Evolutionary conservation across 805 yeast genomes (phyloP).

Genomic region (Pichia nakasei): DNA sequence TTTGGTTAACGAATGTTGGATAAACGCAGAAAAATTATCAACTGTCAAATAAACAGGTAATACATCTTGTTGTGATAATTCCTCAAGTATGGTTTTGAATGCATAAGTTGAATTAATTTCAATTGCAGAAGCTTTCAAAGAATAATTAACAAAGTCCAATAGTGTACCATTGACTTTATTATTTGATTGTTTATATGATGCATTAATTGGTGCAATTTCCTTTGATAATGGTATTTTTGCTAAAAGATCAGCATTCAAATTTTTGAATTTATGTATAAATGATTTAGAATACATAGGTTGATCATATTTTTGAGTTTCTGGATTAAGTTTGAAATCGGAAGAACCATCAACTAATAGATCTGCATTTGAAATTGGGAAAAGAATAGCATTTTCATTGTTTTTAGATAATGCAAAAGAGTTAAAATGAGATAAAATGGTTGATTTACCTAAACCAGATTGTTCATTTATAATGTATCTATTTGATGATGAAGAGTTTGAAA

Average conservation of each 20-base stretch:
- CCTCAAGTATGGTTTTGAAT: constrained; percentile 46
- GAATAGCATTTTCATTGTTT: constrained; percentile 26
- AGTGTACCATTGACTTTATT: constrained; percentile 22
- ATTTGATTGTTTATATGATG: constrained; percentile 12
- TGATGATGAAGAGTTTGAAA: constrained; percentile 24
- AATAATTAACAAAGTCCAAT: constrained; percentile 33
- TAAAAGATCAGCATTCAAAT: constrained; percentile 36
- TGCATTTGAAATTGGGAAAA: constrained; percentile 59
- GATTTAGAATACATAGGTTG: constrained; percentile 73
- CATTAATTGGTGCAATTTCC: constrained; percentile 16
- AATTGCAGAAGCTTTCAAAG: constrained; percentile 12
- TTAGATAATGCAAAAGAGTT: constrained; percentile 41
- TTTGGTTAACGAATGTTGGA: constrained; percentile 44
- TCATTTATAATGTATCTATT: constrained; percentile 58
- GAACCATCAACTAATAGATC: constrained; percentile 61
- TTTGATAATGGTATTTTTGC: constrained; percentile 21
- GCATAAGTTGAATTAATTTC: constrained; percentile 31
- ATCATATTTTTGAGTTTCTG: constrained; percentile 40
- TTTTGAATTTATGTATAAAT: constrained; percentile 43
- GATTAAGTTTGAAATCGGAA: constrained; percentile 54
- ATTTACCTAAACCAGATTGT: constrained; percentile 71
- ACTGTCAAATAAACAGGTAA: constrained; percentile 60
- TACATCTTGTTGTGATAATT: constrained; percentile 40
- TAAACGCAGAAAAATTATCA: constrained; percentile 64
- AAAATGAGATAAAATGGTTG: constrained; percentile 61